These are phyloP conservation scores for Spinellus fusiger DNA, from an alignment of 192 early-diverging fungal species.

Conservation along the genomic window DNA sequence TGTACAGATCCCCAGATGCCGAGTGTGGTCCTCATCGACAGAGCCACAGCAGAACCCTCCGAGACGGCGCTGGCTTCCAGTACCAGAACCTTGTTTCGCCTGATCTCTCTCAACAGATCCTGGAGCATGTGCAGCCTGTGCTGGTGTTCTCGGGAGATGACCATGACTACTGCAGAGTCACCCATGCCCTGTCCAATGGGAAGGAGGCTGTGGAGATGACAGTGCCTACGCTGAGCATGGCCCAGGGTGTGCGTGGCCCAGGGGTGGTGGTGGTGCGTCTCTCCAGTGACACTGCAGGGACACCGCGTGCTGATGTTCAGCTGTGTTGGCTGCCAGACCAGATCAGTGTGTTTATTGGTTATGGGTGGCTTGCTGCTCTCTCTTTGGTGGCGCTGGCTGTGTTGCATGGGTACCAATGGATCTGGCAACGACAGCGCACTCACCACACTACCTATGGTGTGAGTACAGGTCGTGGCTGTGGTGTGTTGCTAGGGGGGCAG, in stretches of 20 bases:
- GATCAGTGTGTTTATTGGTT: slow-evolving; percentile 49
- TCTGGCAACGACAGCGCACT: not conserved
- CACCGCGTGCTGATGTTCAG: not conserved
- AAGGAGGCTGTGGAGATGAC: slow-evolving; percentile 42
- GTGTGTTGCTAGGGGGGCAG: too few relatives aligned
- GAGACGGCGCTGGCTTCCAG: slow-evolving; percentile 68
- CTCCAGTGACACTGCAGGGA: slow-evolving; percentile 13
- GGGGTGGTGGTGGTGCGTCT: slow-evolving; percentile 52
- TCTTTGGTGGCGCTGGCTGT: slow-evolving; percentile 2
- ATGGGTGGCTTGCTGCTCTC: slow-evolving; percentile 8
- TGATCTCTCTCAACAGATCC: slow-evolving; percentile 49
- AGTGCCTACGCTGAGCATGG: slow-evolving; percentile 57
- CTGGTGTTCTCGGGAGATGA: slow-evolving; percentile 89
- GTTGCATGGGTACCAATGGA: not conserved
- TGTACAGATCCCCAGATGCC: slow-evolving; percentile 61
- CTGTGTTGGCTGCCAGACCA: slow-evolving; percentile 65
- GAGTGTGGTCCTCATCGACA: slow-evolving; percentile 68
- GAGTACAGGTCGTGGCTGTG: too few relatives aligned
- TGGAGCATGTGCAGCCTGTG: slow-evolving; percentile 53
- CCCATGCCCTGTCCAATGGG: slow-evolving; percentile 22
- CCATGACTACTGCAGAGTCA: slow-evolving; percentile 81
- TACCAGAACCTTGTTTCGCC: slow-evolving; percentile 79
- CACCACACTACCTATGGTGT: too few relatives aligned
- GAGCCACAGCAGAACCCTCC: slow-evolving; percentile 34
- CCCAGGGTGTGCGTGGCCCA: slow-evolving; percentile 48